Evolutionary conservation across 768 basidiomycete species (phyloP), one percentile per base, ranked within the genome.

Genomic region (Tricholoma furcatifolium): DNA sequence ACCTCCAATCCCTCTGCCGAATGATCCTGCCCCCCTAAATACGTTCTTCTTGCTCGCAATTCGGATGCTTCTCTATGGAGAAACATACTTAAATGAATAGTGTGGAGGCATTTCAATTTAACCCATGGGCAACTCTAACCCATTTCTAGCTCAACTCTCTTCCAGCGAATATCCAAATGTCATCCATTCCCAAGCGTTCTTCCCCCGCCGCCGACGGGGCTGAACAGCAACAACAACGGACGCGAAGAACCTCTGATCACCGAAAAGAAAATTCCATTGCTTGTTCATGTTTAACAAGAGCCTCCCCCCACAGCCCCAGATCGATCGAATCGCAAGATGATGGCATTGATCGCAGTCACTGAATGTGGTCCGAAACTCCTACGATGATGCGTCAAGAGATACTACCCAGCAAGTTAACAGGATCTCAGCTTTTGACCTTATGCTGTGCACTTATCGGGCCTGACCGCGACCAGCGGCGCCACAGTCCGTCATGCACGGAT

Each of bases 261-360:
- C 40, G 4, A 41, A 41, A n/a, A n/a, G 20, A 44, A 31, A 23
- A 31, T 43, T 42, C 24, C 23, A 15, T 4, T 21, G 27, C 43
- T 49, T 49, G 31, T 20, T 14, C 23, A 20, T 54, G 24, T 43
- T 48, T 38, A 21, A n/a, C 40, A 42, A 46, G 31, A 49, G 42
- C 53, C 24, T 53, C 40, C 23, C 17, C 34, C 35, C 46, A 47
- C 52, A 47, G 52, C 52, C 52, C 40, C 32, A 35, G 50, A 51
- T 51, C 32, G 27, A 27, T 27, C 32, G 35, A 20, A 30, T 14
- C 21, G 27, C 36, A 24, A 20, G 50, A 38, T 51, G n/a, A 15
- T 45, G 27, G 27, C 27, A 27, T 27, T 27, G 27, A 27, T 27
- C 27, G 27, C 27, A 27, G 27, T 27, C 27, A 7, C 3, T 27